A percentile compares a stretch with the other conserved stretches of the same genome.
Evolutionary conservation across 2,329 filamentous ascomycete genomes (phyloP).

Genomic region (Trichoderma asperellum): DNA sequence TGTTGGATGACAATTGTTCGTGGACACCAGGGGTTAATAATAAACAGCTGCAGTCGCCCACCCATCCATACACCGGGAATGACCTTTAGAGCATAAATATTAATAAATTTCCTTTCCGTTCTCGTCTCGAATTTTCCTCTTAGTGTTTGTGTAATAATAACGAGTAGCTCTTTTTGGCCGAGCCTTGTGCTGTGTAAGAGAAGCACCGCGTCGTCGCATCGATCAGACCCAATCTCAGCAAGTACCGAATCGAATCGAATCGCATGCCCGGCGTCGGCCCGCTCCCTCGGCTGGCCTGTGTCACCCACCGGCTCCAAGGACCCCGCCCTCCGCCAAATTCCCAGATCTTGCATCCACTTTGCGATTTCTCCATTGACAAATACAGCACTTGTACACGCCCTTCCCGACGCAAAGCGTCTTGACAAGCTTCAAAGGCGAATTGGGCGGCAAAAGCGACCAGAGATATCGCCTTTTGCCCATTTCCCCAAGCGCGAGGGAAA

Average conservation of each 20-base stretch:
- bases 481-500: not conserved
- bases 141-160: not conserved
- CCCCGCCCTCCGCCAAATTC: not conserved
- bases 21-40: not conserved
- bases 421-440: not conserved
- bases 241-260: not conserved
- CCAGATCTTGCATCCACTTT: not conserved
- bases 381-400: not conserved
- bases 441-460: not conserved
- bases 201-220: not conserved
- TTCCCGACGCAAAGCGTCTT: slow-evolving; percentile 17
- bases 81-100: not conserved
- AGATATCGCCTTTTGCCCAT: not conserved
- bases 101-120: not conserved
- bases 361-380: not conserved
- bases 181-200: not conserved
- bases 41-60: not conserved
- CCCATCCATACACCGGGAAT: not conserved
- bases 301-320: not conserved
- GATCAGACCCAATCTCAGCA: not conserved
- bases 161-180: not conserved
- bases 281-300: slow-evolving; percentile 8
- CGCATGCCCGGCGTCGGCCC: slow-evolving; percentile 5
- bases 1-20: not conserved
- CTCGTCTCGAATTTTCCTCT: not conserved